Conservation (phyloP, 495 filamentous ascomycete genomes). For the Filosporella fistucella region DNA sequence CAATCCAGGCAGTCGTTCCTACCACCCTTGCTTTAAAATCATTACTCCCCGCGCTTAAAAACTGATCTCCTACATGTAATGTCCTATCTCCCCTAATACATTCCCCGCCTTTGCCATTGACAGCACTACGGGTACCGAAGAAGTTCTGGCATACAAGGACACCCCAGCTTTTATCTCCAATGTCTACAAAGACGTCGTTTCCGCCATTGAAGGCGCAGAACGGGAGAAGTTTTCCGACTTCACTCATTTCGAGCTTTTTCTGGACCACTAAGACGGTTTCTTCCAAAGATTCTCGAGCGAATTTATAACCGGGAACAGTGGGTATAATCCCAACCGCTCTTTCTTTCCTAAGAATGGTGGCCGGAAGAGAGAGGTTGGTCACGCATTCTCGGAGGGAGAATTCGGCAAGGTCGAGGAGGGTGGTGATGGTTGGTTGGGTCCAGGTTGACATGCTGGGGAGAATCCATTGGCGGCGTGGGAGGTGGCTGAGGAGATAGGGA, state of each 20-base stretch:
- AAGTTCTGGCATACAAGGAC: constrained; percentile 90
- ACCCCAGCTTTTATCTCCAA: constrained; percentile 96
- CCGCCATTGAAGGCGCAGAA: constrained; percentile 99
- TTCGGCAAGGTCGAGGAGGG: constrained; percentile 83
- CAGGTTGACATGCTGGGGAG: constrained; percentile 85
- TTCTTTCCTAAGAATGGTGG: constrained; percentile 79
- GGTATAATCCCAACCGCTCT: constrained; percentile 91
- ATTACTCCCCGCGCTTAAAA: constrained; percentile 90
- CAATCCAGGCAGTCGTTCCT: constrained; percentile 81
- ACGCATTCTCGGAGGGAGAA: constrained; percentile 75
- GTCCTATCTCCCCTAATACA: constrained; percentile 48
- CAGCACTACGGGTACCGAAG: constrained; percentile 47
- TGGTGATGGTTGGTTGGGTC: constrained; percentile 70
- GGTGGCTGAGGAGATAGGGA: constrained; percentile 51
- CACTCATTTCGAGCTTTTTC: constrained; percentile 80
- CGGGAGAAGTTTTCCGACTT: constrained; percentile 64
- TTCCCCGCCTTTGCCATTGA: neutral
- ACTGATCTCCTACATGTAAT: constrained; percentile 92
- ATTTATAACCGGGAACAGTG: constrained; percentile 47
- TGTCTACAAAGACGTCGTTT: constrained; percentile 97
- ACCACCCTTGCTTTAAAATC: constrained; percentile 82
- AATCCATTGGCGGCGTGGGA: constrained; percentile 70
- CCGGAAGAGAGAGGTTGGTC: constrained; percentile 68
- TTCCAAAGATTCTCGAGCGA: constrained; percentile 84
- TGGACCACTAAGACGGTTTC: constrained; percentile 94